These are phyloP conservation scores for Fusarium tricinctum DNA, from an alignment of 2,329 filamentous ascomycete species.

Conservation along the genomic window DNA sequence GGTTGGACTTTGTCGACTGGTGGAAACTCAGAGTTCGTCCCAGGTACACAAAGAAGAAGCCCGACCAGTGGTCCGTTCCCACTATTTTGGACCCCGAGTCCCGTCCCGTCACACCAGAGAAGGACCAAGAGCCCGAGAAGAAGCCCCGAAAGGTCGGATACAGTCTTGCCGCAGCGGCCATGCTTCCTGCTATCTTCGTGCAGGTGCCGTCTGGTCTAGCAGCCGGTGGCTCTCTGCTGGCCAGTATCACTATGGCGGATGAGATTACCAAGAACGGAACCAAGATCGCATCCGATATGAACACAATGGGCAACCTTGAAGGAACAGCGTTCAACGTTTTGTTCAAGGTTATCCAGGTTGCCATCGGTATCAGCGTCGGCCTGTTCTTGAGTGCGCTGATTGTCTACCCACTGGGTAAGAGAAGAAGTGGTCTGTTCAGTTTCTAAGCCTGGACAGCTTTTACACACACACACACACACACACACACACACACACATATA, in stretches of 20 bases:
- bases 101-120: conserved; percentile 42
- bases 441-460: conserved; percentile 55
- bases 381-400: conserved; percentile 69
- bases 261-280: conserved; percentile 64
- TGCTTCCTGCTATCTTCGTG: conserved; percentile 88
- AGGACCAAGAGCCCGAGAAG: conserved; percentile 46
- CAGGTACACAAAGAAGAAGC: conserved; percentile 52
- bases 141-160: conserved; percentile 70
- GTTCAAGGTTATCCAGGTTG: conserved; percentile 71
- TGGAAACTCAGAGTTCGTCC: conserved; percentile 64
- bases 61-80: conserved; percentile 52
- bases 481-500: background rate
- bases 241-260: conserved; percentile 70
- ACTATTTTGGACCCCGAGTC: conserved; percentile 54
- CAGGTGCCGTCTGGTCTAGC: conserved; percentile 75
- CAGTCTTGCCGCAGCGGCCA: conserved; percentile 84
- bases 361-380: conserved; percentile 73
- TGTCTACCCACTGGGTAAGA: conserved; percentile 70
- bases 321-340: conserved; percentile 67
- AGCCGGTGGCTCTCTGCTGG: conserved; percentile 69
- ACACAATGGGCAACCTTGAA: conserved; percentile 54
- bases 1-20: conserved; percentile 62
- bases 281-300: conserved; percentile 45
- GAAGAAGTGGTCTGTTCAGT: conserved; percentile 69
- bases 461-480: background rate